phyloP scores from a whole-genome alignment of 306 rosid genomes.

The Vigna trinervia region DNA sequence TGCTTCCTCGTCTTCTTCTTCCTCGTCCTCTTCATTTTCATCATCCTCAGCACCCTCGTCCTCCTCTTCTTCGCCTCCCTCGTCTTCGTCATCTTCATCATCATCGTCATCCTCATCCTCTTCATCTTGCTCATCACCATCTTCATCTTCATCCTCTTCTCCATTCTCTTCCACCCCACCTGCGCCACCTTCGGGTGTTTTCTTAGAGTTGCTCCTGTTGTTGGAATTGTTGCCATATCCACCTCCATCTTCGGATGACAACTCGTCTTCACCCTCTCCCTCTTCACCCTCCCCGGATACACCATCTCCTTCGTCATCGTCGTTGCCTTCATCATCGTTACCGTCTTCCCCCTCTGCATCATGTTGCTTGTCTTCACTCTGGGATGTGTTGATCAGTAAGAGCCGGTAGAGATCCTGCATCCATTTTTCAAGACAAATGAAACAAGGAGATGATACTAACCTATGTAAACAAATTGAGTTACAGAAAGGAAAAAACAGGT shows the following conservation, averaged over 20 bases:
- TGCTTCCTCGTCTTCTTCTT: slow-evolving; percentile 76
- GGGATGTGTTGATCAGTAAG: slow-evolving; percentile 41
- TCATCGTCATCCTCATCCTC: slow-evolving; percentile 56
- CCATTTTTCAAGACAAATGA: slow-evolving; percentile 34
- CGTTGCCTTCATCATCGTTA: slow-evolving; percentile 61
- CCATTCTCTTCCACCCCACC: slow-evolving; percentile 75
- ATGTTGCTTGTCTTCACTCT: slow-evolving; percentile 51
- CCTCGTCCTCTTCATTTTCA: slow-evolving; percentile 66
- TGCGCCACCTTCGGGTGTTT: slow-evolving; percentile 66
- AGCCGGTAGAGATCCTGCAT: slow-evolving; percentile 57
- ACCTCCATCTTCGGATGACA: slow-evolving; percentile 83
- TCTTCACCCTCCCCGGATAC: slow-evolving; percentile 78
- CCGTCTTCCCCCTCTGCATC: slow-evolving; percentile 74
- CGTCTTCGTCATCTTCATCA: slow-evolving; percentile 42
- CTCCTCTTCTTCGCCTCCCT: slow-evolving; percentile 55
- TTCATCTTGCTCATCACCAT: slow-evolving; percentile 52
- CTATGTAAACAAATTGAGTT: neutral
- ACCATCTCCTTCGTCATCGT: slow-evolving; percentile 67
- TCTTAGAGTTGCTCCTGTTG: slow-evolving; percentile 73
- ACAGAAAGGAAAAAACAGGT: neutral
- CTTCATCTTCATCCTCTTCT: slow-evolving; percentile 70
- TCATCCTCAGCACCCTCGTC: slow-evolving; percentile 64
- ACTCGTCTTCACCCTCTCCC: slow-evolving; percentile 82
- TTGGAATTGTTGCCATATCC: slow-evolving; percentile 65
- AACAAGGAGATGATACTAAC: neutral